A percentile compares a stretch with the other conserved stretches of the same genome.
Conservation (phyloP, 352 stramenopile genomes). For the Pilasporangium apinafurcum region DNA sequence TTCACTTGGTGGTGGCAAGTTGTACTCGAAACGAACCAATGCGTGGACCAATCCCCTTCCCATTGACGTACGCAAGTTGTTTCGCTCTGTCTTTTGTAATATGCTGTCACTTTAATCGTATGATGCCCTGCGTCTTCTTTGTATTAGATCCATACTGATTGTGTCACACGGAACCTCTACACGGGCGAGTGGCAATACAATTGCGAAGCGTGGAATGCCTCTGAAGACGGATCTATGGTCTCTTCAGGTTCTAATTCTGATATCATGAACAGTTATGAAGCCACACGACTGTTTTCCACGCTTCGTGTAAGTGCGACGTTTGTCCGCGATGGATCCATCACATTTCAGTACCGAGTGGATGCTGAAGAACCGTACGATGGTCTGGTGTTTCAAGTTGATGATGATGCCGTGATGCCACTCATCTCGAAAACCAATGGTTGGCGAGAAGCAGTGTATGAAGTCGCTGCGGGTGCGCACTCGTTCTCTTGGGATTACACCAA, state of each 20-base stretch:
- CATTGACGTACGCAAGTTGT: constrained; percentile 34
- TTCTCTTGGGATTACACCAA: constrained; percentile 82
- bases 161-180: constrained; percentile 70
- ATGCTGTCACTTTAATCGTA: background rate
- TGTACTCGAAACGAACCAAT: constrained; percentile 66
- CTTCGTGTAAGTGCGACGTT: constrained; percentile 71
- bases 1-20: constrained; percentile 64
- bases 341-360: constrained; percentile 74
- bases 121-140: background rate
- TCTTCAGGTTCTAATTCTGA: constrained; percentile 65
- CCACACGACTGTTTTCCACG: constrained; percentile 63
- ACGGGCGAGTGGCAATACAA: constrained; percentile 71
- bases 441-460: constrained; percentile 50
- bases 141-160: constrained; percentile 51
- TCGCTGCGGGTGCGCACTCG: constrained; percentile 52
- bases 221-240: constrained; percentile 46
- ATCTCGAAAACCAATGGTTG: constrained; percentile 67
- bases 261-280: constrained; percentile 60
- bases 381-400: constrained; percentile 68
- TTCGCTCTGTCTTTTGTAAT: background rate
- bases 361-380: constrained; percentile 72
- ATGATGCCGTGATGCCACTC: constrained; percentile 37
- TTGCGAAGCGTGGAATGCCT: constrained; percentile 63
- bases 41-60: constrained; percentile 56
- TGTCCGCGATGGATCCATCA: constrained; percentile 62